Evolutionary conservation across 768 basidiomycete species (phyloP).

Genomic region (Suillus fuscotomentosus): DNA sequence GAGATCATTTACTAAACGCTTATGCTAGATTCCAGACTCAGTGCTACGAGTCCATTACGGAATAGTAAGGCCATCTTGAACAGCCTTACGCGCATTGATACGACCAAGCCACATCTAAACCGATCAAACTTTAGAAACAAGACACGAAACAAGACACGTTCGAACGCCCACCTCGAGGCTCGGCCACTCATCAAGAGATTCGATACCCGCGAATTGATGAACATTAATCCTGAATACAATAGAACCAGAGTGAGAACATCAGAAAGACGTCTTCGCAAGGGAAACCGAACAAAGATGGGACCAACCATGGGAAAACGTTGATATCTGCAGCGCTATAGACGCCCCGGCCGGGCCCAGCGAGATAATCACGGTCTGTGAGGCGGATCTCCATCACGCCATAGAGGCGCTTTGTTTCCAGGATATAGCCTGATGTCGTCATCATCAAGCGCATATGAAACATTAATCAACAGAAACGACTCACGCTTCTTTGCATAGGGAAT

Average conservation of each 20-base stretch:
- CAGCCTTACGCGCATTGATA: neutral
- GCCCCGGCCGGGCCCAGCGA: constrained; percentile 38
- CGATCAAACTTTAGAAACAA: neutral
- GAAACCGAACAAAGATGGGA: constrained; percentile 6
- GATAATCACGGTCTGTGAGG: constrained; percentile 41
- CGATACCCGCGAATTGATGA: constrained; percentile 30
- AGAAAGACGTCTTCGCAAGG: neutral
- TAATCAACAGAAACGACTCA: neutral
- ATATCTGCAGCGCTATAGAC: constrained; percentile 42
- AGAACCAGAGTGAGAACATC: neutral
- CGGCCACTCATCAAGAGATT: constrained; percentile 39
- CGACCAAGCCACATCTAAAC: neutral
- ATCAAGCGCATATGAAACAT: neutral
- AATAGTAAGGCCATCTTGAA: neutral
- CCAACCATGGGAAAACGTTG: constrained; percentile 25
- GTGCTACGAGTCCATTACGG: neutral
- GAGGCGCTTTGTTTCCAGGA: constrained; percentile 47
- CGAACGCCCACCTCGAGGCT: constrained; percentile 26
- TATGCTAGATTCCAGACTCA: neutral
- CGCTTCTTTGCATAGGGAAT: constrained; percentile 38
- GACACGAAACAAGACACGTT: neutral
- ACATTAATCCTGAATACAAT: constrained; percentile 31
- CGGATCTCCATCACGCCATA: constrained; percentile 48
- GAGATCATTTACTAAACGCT: neutral
- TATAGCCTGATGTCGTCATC: constrained; percentile 30